Conservation (phyloP, 2,329 filamentous ascomycete genomes). For the Epichloe amarillans region DNA sequence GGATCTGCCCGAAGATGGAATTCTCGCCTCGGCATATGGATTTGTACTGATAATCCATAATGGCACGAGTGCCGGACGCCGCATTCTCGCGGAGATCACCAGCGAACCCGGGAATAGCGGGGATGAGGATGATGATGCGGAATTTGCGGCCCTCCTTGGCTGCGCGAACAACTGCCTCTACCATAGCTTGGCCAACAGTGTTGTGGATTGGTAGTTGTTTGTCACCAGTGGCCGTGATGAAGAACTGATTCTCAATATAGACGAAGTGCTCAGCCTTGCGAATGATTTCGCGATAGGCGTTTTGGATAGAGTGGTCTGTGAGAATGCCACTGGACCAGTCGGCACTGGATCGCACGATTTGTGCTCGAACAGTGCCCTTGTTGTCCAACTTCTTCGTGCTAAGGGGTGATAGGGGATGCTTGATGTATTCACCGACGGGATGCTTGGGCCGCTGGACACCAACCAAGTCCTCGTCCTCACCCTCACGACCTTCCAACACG, state of each 20-base stretch:
- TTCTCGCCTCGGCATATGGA: constrained; percentile 85
- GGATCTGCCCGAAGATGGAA: constrained; percentile 74
- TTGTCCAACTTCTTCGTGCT: constrained; percentile 49
- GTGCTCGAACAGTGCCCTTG: constrained; percentile 65
- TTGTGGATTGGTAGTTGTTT: constrained; percentile 78
- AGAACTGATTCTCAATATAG: constrained; percentile 98
- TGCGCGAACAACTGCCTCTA: constrained; percentile 75
- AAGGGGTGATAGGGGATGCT: constrained; percentile 63
- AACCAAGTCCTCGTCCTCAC: constrained; percentile 70
- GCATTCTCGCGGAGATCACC: constrained; percentile 76
- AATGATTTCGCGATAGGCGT: constrained; percentile 76
- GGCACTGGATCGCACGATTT: constrained; percentile 76
- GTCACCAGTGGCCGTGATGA: constrained; percentile 89
- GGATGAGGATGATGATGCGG: constrained; percentile 78
- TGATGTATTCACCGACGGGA: constrained; percentile 74
- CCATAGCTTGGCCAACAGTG: constrained; percentile 74
- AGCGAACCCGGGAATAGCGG: constrained; percentile 85
- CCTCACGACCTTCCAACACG: constrained; percentile 59
- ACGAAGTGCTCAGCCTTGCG: constrained; percentile 80
- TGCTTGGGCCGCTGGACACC: constrained; percentile 81
- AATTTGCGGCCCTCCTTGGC: constrained; percentile 78
- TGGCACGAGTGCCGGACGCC: constrained; percentile 75
- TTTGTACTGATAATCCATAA: constrained; percentile 99
- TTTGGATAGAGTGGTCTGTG: constrained; percentile 73
- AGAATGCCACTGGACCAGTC: constrained; percentile 93